These are phyloP conservation scores for Aspergillus pseudoviridinutans DNA, from an alignment of 2,329 filamentous ascomycete species.

Conservation along the genomic window DNA sequence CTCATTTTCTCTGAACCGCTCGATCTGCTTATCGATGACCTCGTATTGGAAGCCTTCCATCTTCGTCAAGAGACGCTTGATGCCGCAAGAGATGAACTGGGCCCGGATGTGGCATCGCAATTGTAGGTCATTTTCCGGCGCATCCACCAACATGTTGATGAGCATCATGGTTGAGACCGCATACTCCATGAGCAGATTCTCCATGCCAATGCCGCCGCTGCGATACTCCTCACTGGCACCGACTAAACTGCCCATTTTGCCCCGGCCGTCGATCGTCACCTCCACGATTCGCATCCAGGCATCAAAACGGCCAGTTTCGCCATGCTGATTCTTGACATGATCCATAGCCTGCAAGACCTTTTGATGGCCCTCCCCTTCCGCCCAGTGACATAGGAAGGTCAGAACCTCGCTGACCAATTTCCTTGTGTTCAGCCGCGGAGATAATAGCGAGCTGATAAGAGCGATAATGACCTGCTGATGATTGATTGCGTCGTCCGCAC, in stretches of 20 bases:
- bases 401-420: slow-evolving; percentile 95
- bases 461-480: slow-evolving; percentile 90
- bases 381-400: slow-evolving; percentile 96
- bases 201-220: slow-evolving; percentile 95
- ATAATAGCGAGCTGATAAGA: slow-evolving; percentile 80
- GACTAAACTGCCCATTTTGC: slow-evolving; percentile 97
- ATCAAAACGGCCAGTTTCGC: slow-evolving; percentile 93
- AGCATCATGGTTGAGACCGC: slow-evolving; percentile 90
- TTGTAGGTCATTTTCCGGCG: slow-evolving; percentile 82
- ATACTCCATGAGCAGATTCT: slow-evolving; percentile 99
- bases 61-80: slow-evolving; percentile 89
- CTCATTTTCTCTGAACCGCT: slow-evolving; percentile 87
- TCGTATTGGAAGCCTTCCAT: slow-evolving; percentile 99
- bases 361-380: slow-evolving; percentile 77
- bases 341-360: slow-evolving; percentile 95
- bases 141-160: slow-evolving; percentile 94
- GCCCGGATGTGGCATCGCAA: slow-evolving; percentile 90
- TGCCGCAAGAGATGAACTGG: slow-evolving; percentile 91
- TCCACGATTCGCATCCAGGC: slow-evolving; percentile 98
- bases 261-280: slow-evolving; percentile 91
- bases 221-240: slow-evolving; percentile 95
- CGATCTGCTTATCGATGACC: slow-evolving; percentile 95
- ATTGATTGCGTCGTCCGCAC: slow-evolving; percentile 86
- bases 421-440: slow-evolving; percentile 81
- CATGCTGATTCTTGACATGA: slow-evolving; percentile 78